Evolutionary conservation across 1,284 basidiomycete genomes (phyloP), one percentile per base, ranked within the genome.

Genomic region (Entoloma clypeatum): DNA sequence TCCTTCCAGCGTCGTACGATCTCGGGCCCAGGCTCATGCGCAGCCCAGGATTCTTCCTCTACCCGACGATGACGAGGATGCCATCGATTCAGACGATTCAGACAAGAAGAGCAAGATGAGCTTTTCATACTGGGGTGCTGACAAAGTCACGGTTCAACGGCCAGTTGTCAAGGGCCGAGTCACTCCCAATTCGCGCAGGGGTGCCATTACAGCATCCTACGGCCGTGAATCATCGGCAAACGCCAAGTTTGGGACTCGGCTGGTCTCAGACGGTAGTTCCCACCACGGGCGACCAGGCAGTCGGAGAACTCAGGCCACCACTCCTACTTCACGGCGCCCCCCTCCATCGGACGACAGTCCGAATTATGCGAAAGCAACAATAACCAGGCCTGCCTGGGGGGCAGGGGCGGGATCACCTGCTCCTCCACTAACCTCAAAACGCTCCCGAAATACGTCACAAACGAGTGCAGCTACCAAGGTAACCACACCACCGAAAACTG

Each of bases 51-150:
- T 86, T 28, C 71, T 87, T 13, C 85, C 85, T 19, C 69, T 86
- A 49, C 84, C 84, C 4, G 80, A 84, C 33, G 73, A 77, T 31
- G 75, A 72, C 37, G 79, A 84, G 17, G 70, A 70, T 22, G 67
- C 58, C 6, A 75, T 60, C 17, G 85, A 86, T 18, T 89, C 87
- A 3, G 85, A 87, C 51, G 86, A 90, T 53, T 89, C 86, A 6
- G 86, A 90, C 59, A 77, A 81, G 61, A 90, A 89, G 68, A 86
- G 82, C 69, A 90, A 90, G 62, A 90, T 90, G 87, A 86, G 83
- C 65, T 90, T 90, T 64, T 91, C 87, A 2, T 90, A 90, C 58
- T 90, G 86, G 87, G 86, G 86, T 18, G 87, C 87, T 14, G 86
- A 90, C 67, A 87, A 87, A 62, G 75, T 90, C 53, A 90, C 87